A percentile compares a stretch with the other conserved stretches of the same genome.
Conservation (phyloP, 257 asterid species). For the Cruciata laevipes region DNA sequence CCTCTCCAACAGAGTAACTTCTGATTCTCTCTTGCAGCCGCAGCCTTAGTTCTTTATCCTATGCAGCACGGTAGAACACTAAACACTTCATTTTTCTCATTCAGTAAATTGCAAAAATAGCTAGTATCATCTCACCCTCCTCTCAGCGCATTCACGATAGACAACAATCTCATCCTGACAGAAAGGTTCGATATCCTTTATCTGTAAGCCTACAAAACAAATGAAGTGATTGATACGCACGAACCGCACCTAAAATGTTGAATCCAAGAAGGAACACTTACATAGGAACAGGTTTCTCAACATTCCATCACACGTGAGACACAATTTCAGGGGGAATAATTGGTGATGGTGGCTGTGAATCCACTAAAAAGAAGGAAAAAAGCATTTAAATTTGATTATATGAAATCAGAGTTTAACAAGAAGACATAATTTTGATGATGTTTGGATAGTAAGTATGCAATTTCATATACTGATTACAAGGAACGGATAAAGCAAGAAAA, state of each 20-base stretch:
- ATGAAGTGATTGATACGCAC: not conserved
- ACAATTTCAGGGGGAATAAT: slow-evolving; percentile 92
- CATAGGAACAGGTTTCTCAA: slow-evolving; percentile 83
- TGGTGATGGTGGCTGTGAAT: slow-evolving; percentile 89
- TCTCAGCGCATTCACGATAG: slow-evolving; percentile 39
- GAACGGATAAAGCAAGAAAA: not conserved
- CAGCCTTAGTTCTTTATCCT: slow-evolving; percentile 77
- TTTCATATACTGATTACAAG: too few species aligned
- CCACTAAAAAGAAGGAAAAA: slow-evolving; percentile 37
- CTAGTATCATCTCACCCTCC: slow-evolving; percentile 36
- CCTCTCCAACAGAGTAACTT: slow-evolving; percentile 79
- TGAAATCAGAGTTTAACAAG: not conserved
- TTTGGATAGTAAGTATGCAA: not conserved
- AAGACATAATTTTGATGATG: not conserved
- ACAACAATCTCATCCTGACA: slow-evolving; percentile 49
- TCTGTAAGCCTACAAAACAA: slow-evolving; percentile 46
- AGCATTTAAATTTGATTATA: not conserved
- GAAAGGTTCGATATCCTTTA: slow-evolving; percentile 85
- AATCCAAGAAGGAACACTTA: slow-evolving; percentile 24
- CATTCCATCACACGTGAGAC: slow-evolving; percentile 85
- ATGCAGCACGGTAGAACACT: slow-evolving; percentile 12
- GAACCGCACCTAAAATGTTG: not conserved
- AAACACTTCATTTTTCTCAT: not conserved
- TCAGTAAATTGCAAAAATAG: not conserved
- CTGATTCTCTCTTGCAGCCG: slow-evolving; percentile 87